Conservation (phyloP, 2,329 filamentous ascomycete genomes). For the Pseudogymnoascus sp. region DNA sequence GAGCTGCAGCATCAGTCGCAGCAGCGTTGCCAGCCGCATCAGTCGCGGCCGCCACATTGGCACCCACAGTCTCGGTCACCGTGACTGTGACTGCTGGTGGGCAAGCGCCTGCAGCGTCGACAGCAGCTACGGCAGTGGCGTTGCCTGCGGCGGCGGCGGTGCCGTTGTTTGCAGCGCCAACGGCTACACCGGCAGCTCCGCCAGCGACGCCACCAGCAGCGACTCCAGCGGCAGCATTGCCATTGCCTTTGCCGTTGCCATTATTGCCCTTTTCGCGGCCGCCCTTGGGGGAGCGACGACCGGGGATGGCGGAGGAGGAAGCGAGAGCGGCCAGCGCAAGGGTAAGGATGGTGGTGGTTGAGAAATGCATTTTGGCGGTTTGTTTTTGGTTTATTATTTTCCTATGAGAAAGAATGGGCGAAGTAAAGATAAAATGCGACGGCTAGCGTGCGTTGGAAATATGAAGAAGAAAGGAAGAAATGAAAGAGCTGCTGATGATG, state of each 20-base stretch:
- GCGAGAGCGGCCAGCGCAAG: constrained; percentile 6
- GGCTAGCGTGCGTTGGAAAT: background rate
- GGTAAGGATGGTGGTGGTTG: background rate
- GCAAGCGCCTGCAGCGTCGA: constrained; percentile 11
- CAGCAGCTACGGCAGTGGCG: background rate
- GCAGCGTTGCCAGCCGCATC: background rate
- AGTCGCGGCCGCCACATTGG: background rate
- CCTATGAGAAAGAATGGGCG: background rate
- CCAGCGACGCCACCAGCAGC: background rate
- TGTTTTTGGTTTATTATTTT: background rate
- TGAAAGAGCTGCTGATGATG: background rate
- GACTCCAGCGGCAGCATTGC: background rate
- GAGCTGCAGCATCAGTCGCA: background rate
- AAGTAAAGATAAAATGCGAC: background rate
- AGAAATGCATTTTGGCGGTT: background rate
- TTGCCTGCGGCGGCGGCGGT: background rate
- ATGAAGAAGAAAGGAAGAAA: background rate
- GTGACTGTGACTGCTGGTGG: constrained; percentile 1
- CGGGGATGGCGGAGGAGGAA: background rate
- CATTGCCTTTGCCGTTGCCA: background rate
- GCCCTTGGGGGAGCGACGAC: background rate
- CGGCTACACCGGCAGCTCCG: background rate
- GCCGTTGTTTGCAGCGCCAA: background rate
- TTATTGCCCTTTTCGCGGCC: background rate
- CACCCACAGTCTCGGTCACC: background rate